These are phyloP conservation scores for Hordeum vulgare DNA, from an alignment of 176 grass and related monocot species.

Conservation along the genomic window MorexV3_pseudomolecules_assembly NC_058519.1:541911913-541912412, in stretches of 20 bases:
- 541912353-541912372: slow-evolving; percentile 72
- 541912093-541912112: background rate
- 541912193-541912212: too few species aligned
- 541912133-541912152: background rate
- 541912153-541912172: background rate
- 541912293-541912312: slow-evolving; percentile 80
- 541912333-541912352: slow-evolving; percentile 39
- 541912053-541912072: background rate
- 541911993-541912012: background rate
- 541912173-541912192: background rate
- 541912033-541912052: background rate
- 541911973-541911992: background rate
- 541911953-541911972: too few species aligned
- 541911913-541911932: too few species aligned
- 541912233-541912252: background rate
- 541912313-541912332: slow-evolving; percentile 55
- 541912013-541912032: background rate
- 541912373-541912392: slow-evolving; percentile 93
- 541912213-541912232: background rate
- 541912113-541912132: background rate
- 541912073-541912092: background rate
- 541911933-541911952: too few species aligned
- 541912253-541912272: slow-evolving; percentile 99
- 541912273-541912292: slow-evolving; percentile 86
- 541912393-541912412: slow-evolving; percentile 97